These are phyloP conservation scores for Myxozyma melibiosi DNA, from an alignment of 805 yeast genomes.

Conservation along the genomic window DNA sequence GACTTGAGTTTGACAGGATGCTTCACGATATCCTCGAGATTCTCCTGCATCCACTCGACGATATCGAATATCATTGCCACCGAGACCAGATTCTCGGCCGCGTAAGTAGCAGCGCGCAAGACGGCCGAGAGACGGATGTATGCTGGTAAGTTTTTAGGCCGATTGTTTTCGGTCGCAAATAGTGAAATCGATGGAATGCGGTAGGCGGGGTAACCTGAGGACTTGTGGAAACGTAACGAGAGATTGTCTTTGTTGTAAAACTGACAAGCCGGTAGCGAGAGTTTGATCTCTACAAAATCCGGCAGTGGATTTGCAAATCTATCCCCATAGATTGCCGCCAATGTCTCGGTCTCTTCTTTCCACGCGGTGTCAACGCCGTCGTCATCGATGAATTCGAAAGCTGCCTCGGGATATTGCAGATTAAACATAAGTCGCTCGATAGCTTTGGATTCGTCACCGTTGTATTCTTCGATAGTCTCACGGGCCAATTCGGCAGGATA, in stretches of 20 bases:
- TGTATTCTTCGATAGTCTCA: slow-evolving; percentile 48
- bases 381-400: slow-evolving; percentile 22
- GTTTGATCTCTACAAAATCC: slow-evolving; percentile 26
- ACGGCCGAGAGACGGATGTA: slow-evolving; percentile 44
- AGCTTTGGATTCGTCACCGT: slow-evolving; percentile 36
- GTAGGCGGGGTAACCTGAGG: slow-evolving; percentile 32
- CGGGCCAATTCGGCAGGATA: slow-evolving; percentile 66
- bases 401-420: slow-evolving; percentile 15
- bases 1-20: slow-evolving; percentile 73
- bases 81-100: slow-evolving; percentile 53
- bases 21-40: slow-evolving; percentile 58
- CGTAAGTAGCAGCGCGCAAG: slow-evolving; percentile 39
- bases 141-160: slow-evolving; percentile 51
- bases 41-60: slow-evolving; percentile 77
- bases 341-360: slow-evolving; percentile 74
- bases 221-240: slow-evolving; percentile 24
- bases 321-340: slow-evolving; percentile 62
- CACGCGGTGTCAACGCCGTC: slow-evolving; percentile 53
- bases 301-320: slow-evolving; percentile 32
- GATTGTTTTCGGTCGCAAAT: slow-evolving; percentile 29
- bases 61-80: slow-evolving; percentile 68
- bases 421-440: slow-evolving; percentile 21
- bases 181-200: slow-evolving; percentile 26
- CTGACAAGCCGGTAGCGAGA: slow-evolving; percentile 12
- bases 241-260: slow-evolving; percentile 20